Evolutionary conservation across 2,329 filamentous ascomycete genomes (phyloP).

Genomic region (Monosporascus sp.): DNA sequence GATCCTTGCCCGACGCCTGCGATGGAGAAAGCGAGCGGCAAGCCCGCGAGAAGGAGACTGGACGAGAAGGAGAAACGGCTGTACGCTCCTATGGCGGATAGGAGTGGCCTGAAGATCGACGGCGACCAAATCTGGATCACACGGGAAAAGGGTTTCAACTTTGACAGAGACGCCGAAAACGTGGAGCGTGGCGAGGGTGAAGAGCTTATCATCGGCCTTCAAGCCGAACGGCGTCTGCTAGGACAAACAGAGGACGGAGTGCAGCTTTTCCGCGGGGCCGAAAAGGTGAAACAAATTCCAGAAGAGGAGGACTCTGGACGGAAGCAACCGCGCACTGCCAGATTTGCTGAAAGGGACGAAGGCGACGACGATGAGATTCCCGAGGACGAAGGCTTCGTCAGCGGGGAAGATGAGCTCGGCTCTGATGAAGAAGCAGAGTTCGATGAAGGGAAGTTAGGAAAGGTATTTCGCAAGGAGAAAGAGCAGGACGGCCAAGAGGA

Average conservation of each 20-base stretch:
- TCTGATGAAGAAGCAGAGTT: conserved; percentile 53
- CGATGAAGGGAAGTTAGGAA: conserved; percentile 54
- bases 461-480: conserved; percentile 50
- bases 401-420: conserved; percentile 47
- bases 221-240: conserved; percentile 74
- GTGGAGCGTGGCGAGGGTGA: conserved; percentile 87
- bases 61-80: conserved; percentile 97
- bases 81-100: conserved; percentile 97
- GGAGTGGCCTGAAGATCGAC: conserved; percentile 91
- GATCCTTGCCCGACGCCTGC: conserved; percentile 93
- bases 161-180: conserved; percentile 61
- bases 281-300: conserved; percentile 55
- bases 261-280: conserved; percentile 76
- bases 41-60: conserved; percentile 70
- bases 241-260: conserved; percentile 80
- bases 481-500: conserved; percentile 54
- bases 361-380: conserved; percentile 41
- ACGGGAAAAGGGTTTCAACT: conserved; percentile 66
- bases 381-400: conserved; percentile 49
- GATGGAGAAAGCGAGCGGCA: conserved; percentile 83
- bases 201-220: conserved; percentile 86
- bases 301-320: conserved; percentile 57
- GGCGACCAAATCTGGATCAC: conserved; percentile 94
- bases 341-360: conserved; percentile 57
- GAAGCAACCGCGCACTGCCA: conserved; percentile 52